Evolutionary conservation across 768 basidiomycete species (phyloP).

Genomic region (Tylopilus sp.): DNA sequence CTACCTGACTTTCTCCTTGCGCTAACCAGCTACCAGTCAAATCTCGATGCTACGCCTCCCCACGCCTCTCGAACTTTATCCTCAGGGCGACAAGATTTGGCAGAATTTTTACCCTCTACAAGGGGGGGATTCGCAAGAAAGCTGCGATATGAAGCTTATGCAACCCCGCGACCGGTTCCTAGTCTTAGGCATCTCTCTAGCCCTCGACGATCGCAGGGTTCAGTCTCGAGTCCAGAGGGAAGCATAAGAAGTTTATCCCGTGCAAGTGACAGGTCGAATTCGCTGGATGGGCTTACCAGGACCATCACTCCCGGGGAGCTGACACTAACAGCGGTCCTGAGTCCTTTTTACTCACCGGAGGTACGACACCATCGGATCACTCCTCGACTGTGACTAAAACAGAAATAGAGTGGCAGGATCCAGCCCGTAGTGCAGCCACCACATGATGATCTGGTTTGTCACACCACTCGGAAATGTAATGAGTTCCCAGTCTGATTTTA

Average conservation of each 20-base stretch:
- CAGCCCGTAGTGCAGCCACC: not conserved
- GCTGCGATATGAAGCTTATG: constrained; percentile 71
- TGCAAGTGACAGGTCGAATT: constrained; percentile 20
- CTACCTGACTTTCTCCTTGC: constrained; percentile 67
- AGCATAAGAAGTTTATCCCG: constrained; percentile 32
- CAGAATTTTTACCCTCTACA: constrained; percentile 18
- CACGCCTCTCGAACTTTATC: constrained; percentile 11
- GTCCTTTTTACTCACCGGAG: constrained; percentile 13
- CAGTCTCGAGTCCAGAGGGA: constrained; percentile 34
- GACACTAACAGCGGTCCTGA: constrained; percentile 24
- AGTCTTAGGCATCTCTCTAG: constrained; percentile 39
- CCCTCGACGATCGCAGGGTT: constrained; percentile 31
- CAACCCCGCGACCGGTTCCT: constrained; percentile 50
- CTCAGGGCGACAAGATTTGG: constrained; percentile 16
- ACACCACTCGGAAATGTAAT: not conserved
- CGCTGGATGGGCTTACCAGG: constrained; percentile 23
- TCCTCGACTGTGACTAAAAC: constrained; percentile 1
- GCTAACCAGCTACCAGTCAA: constrained; percentile 37
- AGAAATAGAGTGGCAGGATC: constrained; percentile 10
- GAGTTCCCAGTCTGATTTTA: constrained; percentile 11
- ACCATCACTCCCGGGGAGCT: constrained; percentile 33
- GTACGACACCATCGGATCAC: constrained; percentile 11
- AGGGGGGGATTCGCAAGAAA: constrained; percentile 38
- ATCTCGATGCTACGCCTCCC: not conserved
- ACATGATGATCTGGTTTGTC: constrained; percentile 23